Conservation (phyloP, 1,284 basidiomycete species). For the Fomitopsis betulina region DNA sequence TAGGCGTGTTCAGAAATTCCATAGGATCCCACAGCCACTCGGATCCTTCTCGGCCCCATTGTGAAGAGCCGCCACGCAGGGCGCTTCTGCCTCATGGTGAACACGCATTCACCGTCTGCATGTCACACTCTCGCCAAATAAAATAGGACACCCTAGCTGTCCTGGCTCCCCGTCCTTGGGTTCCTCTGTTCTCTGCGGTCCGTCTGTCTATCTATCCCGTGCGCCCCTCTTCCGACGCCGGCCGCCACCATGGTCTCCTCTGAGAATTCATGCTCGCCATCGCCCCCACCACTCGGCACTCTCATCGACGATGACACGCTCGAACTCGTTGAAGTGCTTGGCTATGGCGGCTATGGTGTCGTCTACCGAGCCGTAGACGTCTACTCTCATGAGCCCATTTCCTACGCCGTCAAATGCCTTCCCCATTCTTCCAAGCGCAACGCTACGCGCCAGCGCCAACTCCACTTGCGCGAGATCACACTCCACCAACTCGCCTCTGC, state of each 20-base stretch:
- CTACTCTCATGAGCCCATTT: slow-evolving; percentile 45
- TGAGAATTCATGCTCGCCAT: slow-evolving; percentile 39
- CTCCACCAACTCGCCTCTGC: slow-evolving; percentile 85
- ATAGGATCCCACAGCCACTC: slow-evolving; percentile 5
- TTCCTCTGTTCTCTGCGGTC: slow-evolving; percentile 21
- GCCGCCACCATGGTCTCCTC: slow-evolving; percentile 41
- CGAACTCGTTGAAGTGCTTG: slow-evolving; percentile 87
- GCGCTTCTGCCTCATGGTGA: slow-evolving; percentile 28
- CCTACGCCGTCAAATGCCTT: slow-evolving; percentile 92
- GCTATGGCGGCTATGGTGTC: slow-evolving; percentile 93
- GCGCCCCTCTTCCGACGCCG: slow-evolving; percentile 44
- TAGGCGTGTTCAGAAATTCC: slow-evolving; percentile 2
- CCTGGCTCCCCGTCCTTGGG: slow-evolving; percentile 19
- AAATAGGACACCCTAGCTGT: slow-evolving; percentile 18
- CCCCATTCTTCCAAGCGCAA: slow-evolving; percentile 54
- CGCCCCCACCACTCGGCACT: slow-evolving; percentile 69
- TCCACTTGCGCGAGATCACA: slow-evolving; percentile 77
- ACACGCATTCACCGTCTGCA: slow-evolving; percentile 29
- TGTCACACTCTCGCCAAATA: slow-evolving; percentile 29
- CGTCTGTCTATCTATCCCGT: slow-evolving; percentile 17
- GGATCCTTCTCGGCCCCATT: slow-evolving; percentile 4
- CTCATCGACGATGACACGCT: slow-evolving; percentile 80
- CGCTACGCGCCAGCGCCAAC: slow-evolving; percentile 58
- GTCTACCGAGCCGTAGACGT: slow-evolving; percentile 87
- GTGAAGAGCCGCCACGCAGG: slow-evolving; percentile 2